Percentiles rank a stretch among this genome's conserved stretches.
Evolutionary conservation across 768 basidiomycete genomes (phyloP).

Genomic region (Suillus paluster): DNA sequence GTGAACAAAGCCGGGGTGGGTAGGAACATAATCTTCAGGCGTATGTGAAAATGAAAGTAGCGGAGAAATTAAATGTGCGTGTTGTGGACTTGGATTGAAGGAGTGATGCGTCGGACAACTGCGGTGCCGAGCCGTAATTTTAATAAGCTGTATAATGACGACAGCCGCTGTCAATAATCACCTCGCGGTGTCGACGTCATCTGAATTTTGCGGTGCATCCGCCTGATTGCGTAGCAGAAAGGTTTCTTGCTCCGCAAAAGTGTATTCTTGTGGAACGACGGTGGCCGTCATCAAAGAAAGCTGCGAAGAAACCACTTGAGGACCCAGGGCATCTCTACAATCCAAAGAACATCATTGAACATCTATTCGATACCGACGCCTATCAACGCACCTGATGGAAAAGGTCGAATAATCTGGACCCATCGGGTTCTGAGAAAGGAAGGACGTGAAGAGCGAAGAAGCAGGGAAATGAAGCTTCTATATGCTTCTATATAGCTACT

Average conservation of each 20-base stretch:
- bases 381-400: constrained; percentile 2
- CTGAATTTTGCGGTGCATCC: neutral
- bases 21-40: neutral
- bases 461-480: constrained; percentile 9
- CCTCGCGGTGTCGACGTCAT: constrained; percentile 1
- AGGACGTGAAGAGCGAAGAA: constrained; percentile 7
- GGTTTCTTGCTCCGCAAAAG: neutral
- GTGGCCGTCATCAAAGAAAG: neutral
- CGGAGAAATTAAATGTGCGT: neutral
- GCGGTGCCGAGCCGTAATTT: neutral
- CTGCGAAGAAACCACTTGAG: neutral
- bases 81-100: neutral
- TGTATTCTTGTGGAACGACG: neutral
- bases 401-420: constrained; percentile 2
- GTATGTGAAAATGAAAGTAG: neutral
- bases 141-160: constrained; percentile 1
- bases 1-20: neutral
- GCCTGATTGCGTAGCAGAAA: neutral
- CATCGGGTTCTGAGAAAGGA: constrained; percentile 6
- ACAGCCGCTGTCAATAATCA: neutral
- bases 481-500: constrained; percentile 5
- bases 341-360: neutral
- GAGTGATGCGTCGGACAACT: neutral
- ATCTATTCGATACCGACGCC: neutral
- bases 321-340: neutral